phyloP scores from a whole-genome alignment of 2,329 filamentous ascomycete genomes.

The Podosphaera xanthii region DNA sequence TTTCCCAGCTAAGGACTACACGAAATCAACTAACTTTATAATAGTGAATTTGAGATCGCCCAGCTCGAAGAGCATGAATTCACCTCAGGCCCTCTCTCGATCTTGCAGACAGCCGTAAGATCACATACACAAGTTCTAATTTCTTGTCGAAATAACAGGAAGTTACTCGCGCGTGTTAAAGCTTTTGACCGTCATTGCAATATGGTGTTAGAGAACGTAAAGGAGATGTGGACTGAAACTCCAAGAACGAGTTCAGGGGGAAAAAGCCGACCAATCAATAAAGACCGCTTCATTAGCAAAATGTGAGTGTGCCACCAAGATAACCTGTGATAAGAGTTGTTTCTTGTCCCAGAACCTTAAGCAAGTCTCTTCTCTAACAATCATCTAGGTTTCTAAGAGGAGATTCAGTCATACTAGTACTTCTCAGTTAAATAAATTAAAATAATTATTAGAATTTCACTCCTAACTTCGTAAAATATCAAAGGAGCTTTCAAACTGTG shows the following conservation, averaged over 20 bases:
- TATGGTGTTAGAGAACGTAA: conserved; percentile 93
- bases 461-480: no score
- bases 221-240: conserved; percentile 99
- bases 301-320: conserved; percentile 31
- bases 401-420: conserved; percentile 18
- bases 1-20: conserved; percentile 5
- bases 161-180: conserved; percentile 90
- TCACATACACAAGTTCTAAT: conserved; percentile 91
- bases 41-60: conserved; percentile 73
- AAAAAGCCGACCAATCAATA: conserved; percentile 79
- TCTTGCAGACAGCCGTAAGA: conserved; percentile 89
- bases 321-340: not conserved
- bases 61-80: conserved; percentile 62
- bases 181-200: conserved; percentile 98
- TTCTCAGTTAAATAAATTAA: conserved; percentile 13
- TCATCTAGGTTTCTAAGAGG: conserved; percentile 17
- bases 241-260: conserved; percentile 63
- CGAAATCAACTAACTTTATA: conserved; percentile 8
- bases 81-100: conserved; percentile 61
- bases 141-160: conserved; percentile 94
- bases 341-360: not conserved
- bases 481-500: no score
- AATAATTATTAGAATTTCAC: no score
- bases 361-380: not conserved
- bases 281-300: conserved; percentile 95